Base-by-base conservation (phyloP, 495 filamentous ascomycete genomes). In the Diplogelasinospora grovesii region DNA sequence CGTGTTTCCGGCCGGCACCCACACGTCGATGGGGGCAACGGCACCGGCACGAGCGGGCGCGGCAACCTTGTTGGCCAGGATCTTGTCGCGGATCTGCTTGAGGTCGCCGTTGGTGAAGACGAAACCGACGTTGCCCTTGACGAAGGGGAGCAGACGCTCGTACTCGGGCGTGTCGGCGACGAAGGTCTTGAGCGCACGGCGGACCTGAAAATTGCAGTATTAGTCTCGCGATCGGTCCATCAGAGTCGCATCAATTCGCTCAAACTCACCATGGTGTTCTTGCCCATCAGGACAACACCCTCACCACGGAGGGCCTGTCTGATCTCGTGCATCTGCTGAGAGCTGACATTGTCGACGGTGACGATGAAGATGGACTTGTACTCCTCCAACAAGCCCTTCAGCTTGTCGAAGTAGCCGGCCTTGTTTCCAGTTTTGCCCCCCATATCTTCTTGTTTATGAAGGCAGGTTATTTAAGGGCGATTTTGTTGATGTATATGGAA, bases 281-380 rank as follows among this genome's bases (percentile, higher is more conserved):
- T 99, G 61, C 92, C 92, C 92, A 99, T 99, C 68, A 97, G 78
- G 49, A 97, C 88, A 53, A 95, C 82, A 69, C 77, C 89, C 63
- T 93, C 72, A 26, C 85, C 82, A 68, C 89, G 85, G 65, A 96
- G 80, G 57, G 82, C 69, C 55, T 80, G 72, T 69, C 92, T 84
- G 66, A 97, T 97, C 79, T 99, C 92, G 85, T 99, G 92, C 92
- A 99, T 99, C 81, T 99, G 92, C 82, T 99, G 92, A 41, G 92
- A 99, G 66, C 81, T 85, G 71, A 82, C 85, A 90, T 92, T 93
- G 79, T 93, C 86, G 67, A 93, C 84, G 57, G 78, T 77, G 65
- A 95, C 89, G 64, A 99, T 89, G 86, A 99, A 99, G 74, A 96
- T 83, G 53, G 81, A 85, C 64, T 77, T 77, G 82, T 95, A 95